phyloP scores from a whole-genome alignment of 176 grass and related monocot species.

The Dactylis glomerata region DNA sequence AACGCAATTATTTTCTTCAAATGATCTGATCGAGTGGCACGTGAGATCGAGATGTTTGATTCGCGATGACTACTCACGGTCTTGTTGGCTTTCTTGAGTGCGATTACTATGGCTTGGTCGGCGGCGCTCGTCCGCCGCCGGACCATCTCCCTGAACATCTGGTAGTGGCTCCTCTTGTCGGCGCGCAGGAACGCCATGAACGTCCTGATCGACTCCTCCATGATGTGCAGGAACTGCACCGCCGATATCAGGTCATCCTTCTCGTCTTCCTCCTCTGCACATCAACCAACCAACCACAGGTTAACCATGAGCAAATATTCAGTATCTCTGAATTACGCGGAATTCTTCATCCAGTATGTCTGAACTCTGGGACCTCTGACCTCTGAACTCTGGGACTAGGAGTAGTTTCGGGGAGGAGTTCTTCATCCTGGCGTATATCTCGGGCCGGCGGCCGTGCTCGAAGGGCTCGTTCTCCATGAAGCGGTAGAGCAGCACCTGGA shows the following conservation, averaged over 20 bases:
- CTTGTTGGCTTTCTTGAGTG: conserved; percentile 59
- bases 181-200: conserved; percentile 79
- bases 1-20: background rate
- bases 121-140: conserved; percentile 36
- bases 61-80: conserved; percentile 25
- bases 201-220: conserved; percentile 70
- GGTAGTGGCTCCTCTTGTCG: conserved; percentile 67
- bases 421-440: conserved; percentile 78
- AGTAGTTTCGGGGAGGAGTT: conserved; percentile 77
- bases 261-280: conserved; percentile 52
- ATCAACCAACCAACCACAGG: background rate
- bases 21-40: too few species aligned
- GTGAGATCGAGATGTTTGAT: background rate
- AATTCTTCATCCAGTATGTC: too few species aligned
- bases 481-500: conserved; percentile 78
- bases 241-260: conserved; percentile 83
- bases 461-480: conserved; percentile 96
- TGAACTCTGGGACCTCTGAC: too few species aligned
- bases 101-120: conserved; percentile 33
- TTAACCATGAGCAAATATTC: too few species aligned
- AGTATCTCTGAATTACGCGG: too few species aligned
- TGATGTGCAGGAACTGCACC: conserved; percentile 64
- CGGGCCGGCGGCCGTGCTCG: conserved; percentile 58
- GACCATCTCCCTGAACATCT: conserved; percentile 63
- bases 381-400: conserved; percentile 82